Evolutionary conservation across 2,329 filamentous ascomycete species (phyloP).

Genomic region (Botrytis aclada): DNA sequence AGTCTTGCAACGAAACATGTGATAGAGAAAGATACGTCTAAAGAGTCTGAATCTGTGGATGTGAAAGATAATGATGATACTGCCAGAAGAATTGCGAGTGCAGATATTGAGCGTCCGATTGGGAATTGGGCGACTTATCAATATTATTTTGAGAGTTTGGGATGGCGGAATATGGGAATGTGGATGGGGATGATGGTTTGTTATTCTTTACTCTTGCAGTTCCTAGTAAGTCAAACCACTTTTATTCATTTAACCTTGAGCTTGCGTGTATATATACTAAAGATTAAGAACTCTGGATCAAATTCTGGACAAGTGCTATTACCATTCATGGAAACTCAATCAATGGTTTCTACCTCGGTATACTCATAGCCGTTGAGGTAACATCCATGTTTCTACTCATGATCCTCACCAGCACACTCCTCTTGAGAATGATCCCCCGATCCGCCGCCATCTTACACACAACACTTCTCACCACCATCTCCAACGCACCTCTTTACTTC

Average conservation of each 20-base stretch:
- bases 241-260: not conserved
- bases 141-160: slow-evolving; percentile 26
- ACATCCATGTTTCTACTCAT: not conserved
- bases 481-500: not conserved
- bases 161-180: slow-evolving; percentile 37
- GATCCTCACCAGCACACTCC: not conserved
- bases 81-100: slow-evolving; percentile 23
- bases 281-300: not conserved
- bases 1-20: slow-evolving; percentile 23
- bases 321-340: not conserved
- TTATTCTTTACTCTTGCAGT: not conserved
- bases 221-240: not conserved
- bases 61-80: slow-evolving; percentile 16
- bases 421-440: not conserved
- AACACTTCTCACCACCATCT: not conserved
- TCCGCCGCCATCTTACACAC: not conserved
- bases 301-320: not conserved
- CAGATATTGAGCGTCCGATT: slow-evolving; percentile 24
- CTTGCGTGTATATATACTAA: not conserved
- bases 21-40: slow-evolving; percentile 9
- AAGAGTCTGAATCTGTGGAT: not conserved
- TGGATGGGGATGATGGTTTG: slow-evolving; percentile 24
- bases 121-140: slow-evolving; percentile 27
- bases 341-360: not conserved
- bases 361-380: not conserved